Percentiles rank a stretch among this genome's conserved stretches.
phyloP scores from a whole-genome alignment of 306 rosid species.

The Vigna mungo region DNA sequence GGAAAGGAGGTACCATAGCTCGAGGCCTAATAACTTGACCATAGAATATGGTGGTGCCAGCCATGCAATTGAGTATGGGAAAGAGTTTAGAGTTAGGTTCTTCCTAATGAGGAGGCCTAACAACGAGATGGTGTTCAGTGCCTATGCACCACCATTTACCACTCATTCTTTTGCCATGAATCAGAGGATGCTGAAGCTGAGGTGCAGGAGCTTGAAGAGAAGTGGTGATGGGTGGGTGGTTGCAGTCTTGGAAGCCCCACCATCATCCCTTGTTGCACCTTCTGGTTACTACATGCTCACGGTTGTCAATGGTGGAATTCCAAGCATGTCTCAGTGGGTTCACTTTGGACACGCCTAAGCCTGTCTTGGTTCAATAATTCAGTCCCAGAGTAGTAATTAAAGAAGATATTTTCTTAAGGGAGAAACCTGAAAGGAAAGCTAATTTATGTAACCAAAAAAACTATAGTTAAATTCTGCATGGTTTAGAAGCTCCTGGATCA shows the following conservation, averaged over 20 bases:
- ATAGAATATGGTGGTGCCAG: conserved; percentile 24
- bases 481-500: not conserved
- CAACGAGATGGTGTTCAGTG: conserved; percentile 51
- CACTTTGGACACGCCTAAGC: conserved; percentile 48
- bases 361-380: not conserved
- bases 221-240: conserved; percentile 44
- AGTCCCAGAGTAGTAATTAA: not conserved
- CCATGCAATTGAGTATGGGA: conserved; percentile 54
- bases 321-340: conserved; percentile 74
- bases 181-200: conserved; percentile 75
- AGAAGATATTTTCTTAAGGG: not conserved
- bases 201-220: conserved; percentile 47
- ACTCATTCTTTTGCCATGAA: conserved; percentile 81
- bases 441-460: not conserved
- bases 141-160: conserved; percentile 76
- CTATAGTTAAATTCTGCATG: not conserved
- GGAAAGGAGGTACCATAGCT: conserved; percentile 48
- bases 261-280: conserved; percentile 69
- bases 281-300: conserved; percentile 75
- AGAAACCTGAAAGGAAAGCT: not conserved
- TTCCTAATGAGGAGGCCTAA: conserved; percentile 41
- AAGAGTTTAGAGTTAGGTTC: conserved; percentile 62
- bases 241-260: conserved; percentile 72
- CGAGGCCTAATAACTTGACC: conserved; percentile 64
- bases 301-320: conserved; percentile 69